A percentile compares a stretch with the other conserved stretches of the same genome.
These are phyloP conservation scores for Sphaerulina musiva DNA, from an alignment of 2,329 filamentous ascomycete species.

Conservation along the genomic window DNA sequence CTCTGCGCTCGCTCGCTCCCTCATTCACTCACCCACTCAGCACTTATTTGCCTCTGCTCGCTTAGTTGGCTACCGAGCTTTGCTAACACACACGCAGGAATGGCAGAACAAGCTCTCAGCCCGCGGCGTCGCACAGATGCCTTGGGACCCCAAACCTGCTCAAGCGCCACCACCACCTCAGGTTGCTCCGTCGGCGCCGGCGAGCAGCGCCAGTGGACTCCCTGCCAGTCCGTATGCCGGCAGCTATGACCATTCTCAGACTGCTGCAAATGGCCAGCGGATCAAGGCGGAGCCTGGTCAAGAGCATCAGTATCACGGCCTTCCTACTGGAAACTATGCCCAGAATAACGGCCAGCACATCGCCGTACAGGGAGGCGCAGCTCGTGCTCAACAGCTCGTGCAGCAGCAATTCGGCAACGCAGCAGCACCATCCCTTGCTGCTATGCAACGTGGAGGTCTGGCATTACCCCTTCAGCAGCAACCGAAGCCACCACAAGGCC, in stretches of 20 bases:
- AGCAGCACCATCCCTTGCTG: slow-evolving; percentile 61
- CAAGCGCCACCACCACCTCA: slow-evolving; percentile 39
- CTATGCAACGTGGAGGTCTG: slow-evolving; percentile 42
- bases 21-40: no score
- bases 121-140: slow-evolving; percentile 78
- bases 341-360: slow-evolving; percentile 15
- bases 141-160: slow-evolving; percentile 86
- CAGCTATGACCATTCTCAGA: slow-evolving; percentile 27
- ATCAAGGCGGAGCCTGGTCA: slow-evolving; percentile 50
- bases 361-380: slow-evolving; percentile 37
- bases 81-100: slow-evolving; percentile 51
- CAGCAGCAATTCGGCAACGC: slow-evolving; percentile 55
- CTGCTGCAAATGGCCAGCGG: slow-evolving; percentile 36
- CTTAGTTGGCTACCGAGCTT: background rate
- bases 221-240: slow-evolving; percentile 19
- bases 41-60: background rate
- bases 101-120: slow-evolving; percentile 90
- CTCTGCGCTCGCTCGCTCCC: background rate
- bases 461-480: slow-evolving; percentile 31
- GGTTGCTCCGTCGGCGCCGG: slow-evolving; percentile 30
- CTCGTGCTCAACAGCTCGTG: slow-evolving; percentile 48
- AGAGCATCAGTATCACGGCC: slow-evolving; percentile 29
- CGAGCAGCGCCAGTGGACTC: slow-evolving; percentile 18
- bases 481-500: slow-evolving; percentile 30
- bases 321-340: slow-evolving; percentile 26